A percentile compares a stretch with the other conserved stretches of the same genome.
Evolutionary conservation across 2,329 filamentous ascomycete genomes (phyloP).

Genomic region (Trichoderma sp.): DNA sequence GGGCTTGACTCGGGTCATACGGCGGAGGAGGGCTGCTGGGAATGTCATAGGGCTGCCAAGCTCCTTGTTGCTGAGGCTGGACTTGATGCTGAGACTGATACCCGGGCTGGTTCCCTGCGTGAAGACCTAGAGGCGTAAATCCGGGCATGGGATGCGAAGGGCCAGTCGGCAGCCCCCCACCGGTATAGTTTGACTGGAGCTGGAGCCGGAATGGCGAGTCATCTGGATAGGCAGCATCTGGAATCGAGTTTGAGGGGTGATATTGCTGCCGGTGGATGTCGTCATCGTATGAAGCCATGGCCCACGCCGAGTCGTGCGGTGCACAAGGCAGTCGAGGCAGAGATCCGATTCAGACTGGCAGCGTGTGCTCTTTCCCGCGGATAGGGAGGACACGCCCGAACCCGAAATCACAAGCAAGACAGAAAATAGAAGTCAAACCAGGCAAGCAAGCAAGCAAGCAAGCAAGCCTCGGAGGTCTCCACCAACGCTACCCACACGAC

Average conservation of each 20-base stretch:
- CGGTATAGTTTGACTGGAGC: neutral
- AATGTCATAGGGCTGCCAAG: constrained; percentile 22
- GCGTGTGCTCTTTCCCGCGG: neutral
- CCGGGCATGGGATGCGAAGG: neutral
- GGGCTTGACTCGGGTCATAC: constrained; percentile 34
- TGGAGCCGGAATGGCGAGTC: constrained; percentile 32
- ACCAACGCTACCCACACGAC: neutral
- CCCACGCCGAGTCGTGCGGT: constrained; percentile 7
- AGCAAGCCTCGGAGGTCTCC: constrained; percentile 2
- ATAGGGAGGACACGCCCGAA: neutral
- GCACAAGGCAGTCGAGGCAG: neutral
- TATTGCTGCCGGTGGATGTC: constrained; percentile 18
- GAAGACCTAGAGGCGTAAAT: neutral
- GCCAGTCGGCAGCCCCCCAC: neutral
- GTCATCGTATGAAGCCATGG: constrained; percentile 22
- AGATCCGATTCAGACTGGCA: neutral
- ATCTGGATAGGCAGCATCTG: constrained; percentile 37
- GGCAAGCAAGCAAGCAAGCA: neutral
- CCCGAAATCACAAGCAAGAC: neutral
- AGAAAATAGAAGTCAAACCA: neutral
- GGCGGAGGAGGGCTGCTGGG: constrained; percentile 34
- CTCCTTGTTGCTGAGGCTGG: constrained; percentile 9
- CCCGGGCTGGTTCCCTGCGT: neutral
- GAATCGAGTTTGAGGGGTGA: constrained; percentile 37
- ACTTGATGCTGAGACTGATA: constrained; percentile 5